Evolutionary conservation across 2,329 filamentous ascomycete species (phyloP), one percentile per base, ranked within the genome.

Genomic region (Ceratocystis diversiconidia): DNA sequence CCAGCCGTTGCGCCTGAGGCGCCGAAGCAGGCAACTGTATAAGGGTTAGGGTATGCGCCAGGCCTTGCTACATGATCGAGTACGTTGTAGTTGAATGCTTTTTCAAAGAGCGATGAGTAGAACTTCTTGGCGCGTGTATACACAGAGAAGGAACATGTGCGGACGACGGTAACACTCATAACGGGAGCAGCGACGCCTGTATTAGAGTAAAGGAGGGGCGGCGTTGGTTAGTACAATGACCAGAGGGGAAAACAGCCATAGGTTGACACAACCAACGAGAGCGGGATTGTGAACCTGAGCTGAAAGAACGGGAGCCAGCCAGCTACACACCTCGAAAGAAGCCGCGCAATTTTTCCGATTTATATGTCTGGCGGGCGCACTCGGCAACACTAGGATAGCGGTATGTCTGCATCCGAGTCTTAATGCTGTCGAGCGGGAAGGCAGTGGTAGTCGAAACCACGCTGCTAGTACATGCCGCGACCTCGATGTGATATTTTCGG

Each of bases 331-430:
- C 90, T 74, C 89, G 82, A 76, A 92, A 94, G 79, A 95, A 95
- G 30, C 90, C 88, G 61, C 81, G 78, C 48, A 86, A 75, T 43
- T 87, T 86, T 76, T 94, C 90, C 5, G 80, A 85, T 67, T 79
- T 80, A 75, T 94, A 94, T 8, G 89, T 92, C 70, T 88, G 82
- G 68, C 80, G 81, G 63, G 91, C 83, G 73, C 89, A 92, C 74
- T 90, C 86, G 72, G 82, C 75, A 74, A 89, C 90, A 70, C 82
- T 89, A 70, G 82, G 80, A 76, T 88, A 92, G 69, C 87, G 85
- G 76, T 94, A 92, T 70, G 88, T 89, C 78, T 95, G 90, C 85
- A 94, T 90, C 72, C 90, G 88, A 65, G 88, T 92, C 79, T 95
- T 95, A 73, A 92, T 87, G 71, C 90, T 92, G 74, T 95, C 90